Evolutionary conservation across 1,139 yeast species (phyloP).

Genomic region (Schwanniomyces etchellsii): DNA sequence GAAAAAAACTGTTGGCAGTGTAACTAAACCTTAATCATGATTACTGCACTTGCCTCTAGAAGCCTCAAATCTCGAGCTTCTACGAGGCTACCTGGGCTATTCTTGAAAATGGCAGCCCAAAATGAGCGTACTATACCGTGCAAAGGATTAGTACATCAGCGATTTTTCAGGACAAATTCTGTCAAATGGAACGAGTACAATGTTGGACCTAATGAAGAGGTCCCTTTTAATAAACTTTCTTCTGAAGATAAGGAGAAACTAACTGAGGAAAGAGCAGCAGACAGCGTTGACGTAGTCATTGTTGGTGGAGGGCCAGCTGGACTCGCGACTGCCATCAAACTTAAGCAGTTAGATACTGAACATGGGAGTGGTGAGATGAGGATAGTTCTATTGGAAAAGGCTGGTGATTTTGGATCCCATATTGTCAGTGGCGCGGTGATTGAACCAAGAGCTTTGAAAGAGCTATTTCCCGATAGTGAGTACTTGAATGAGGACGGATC

Average conservation of each 20-base stretch:
- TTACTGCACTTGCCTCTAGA: too few species aligned
- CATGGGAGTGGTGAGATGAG: slow-evolving; percentile 65
- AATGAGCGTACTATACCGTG: too few species aligned
- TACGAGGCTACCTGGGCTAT: too few species aligned
- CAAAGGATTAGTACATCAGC: too few species aligned
- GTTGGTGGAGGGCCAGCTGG: slow-evolving; percentile 99
- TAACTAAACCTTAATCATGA: too few species aligned
- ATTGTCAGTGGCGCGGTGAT: slow-evolving; percentile 90
- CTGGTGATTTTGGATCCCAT: slow-evolving; percentile 88
- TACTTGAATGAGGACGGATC: slow-evolving; percentile 41
- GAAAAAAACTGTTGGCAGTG: too few species aligned
- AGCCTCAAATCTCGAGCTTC: too few species aligned
- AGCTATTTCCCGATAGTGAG: slow-evolving; percentile 75
- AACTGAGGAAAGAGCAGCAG: slow-evolving; percentile 66
- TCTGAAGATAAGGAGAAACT: slow-evolving; percentile 43
- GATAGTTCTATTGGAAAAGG: slow-evolving; percentile 86
- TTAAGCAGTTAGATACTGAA: slow-evolving; percentile 78
- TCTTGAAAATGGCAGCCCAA: too few species aligned
- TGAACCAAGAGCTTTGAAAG: slow-evolving; percentile 83
- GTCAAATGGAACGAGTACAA: too few species aligned
- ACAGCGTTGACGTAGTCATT: slow-evolving; percentile 86
- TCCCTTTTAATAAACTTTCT: slow-evolving; percentile 8
- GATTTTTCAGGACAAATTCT: too few species aligned
- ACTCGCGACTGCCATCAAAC: slow-evolving; percentile 81
- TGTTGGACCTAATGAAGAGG: too few species aligned